phyloP scores from a whole-genome alignment of 306 rosid genomes.

The Rosa chinensis region DNA sequence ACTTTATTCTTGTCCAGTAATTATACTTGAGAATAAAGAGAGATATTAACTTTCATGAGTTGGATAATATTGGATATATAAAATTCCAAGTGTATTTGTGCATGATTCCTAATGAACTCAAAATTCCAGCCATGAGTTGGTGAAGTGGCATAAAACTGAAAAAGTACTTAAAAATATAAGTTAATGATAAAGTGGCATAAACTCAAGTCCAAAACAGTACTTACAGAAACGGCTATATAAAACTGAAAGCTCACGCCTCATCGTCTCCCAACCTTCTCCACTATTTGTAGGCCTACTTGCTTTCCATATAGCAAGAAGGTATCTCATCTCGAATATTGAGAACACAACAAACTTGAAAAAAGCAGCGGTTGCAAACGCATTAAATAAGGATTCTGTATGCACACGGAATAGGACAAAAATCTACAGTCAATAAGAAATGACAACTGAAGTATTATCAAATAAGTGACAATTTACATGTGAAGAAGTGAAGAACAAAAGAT shows the following conservation, averaged over 20 bases:
- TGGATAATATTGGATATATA: not conserved
- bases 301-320: slow-evolving; percentile 99
- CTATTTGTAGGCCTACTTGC: slow-evolving; percentile 85
- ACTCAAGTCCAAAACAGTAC: slow-evolving; percentile 26
- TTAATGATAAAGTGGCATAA: not conserved
- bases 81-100: not conserved
- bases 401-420: slow-evolving; percentile 32
- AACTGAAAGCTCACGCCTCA: slow-evolving; percentile 99
- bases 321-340: slow-evolving; percentile 99
- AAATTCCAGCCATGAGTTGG: not conserved
- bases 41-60: slow-evolving; percentile 1
- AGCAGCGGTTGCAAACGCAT: slow-evolving; percentile 99
- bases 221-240: slow-evolving; percentile 96
- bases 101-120: slow-evolving; percentile 5
- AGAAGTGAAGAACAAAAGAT: slow-evolving; percentile 8
- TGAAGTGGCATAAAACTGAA: slow-evolving; percentile 3
- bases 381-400: slow-evolving; percentile 76
- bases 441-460: not conserved
- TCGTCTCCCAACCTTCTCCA: slow-evolving; percentile 97
- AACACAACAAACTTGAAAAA: slow-evolving; percentile 97
- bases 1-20: not conserved
- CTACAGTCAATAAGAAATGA: slow-evolving; percentile 17
- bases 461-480: not conserved
- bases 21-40: not conserved
- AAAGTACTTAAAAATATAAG: slow-evolving; percentile 62